These are phyloP conservation scores for Psidium friedrichsthalianum DNA, from an alignment of 345 rosid species.

Conservation along the genomic window DNA sequence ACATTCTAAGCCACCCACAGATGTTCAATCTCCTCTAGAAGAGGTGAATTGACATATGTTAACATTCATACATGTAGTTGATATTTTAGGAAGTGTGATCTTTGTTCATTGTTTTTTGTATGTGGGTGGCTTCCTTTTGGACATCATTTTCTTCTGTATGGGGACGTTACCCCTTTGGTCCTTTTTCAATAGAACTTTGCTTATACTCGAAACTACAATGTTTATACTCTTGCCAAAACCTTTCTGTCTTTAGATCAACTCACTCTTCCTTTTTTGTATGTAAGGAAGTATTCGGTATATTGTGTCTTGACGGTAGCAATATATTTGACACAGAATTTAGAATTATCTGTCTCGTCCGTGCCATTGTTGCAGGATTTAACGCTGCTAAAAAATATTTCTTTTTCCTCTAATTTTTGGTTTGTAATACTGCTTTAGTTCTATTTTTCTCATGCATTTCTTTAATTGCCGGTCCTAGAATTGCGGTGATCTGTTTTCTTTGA, in stretches of 20 bases:
- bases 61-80: neutral
- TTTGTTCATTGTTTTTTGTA: neutral
- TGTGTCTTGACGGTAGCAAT: neutral
- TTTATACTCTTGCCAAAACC: neutral
- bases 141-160: neutral
- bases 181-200: neutral
- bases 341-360: neutral
- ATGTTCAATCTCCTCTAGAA: constrained; percentile 66
- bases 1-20: constrained; percentile 56
- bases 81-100: neutral
- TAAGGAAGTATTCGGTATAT: neutral
- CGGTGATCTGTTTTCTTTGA: neutral
- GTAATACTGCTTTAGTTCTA: neutral
- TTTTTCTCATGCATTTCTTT: neutral
- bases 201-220: neutral
- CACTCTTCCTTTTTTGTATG: neutral
- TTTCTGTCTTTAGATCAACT: neutral
- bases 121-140: neutral
- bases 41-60: constrained; percentile 32
- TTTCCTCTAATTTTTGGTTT: neutral
- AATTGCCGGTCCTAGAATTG: neutral
- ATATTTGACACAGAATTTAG: neutral
- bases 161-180: neutral
- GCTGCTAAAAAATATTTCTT: neutral
- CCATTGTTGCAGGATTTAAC: neutral